Percentiles rank a stretch among this genome's conserved stretches.
phyloP scores from a whole-genome alignment of 495 filamentous ascomycete genomes.

The Hypoxylon rickii region DNA sequence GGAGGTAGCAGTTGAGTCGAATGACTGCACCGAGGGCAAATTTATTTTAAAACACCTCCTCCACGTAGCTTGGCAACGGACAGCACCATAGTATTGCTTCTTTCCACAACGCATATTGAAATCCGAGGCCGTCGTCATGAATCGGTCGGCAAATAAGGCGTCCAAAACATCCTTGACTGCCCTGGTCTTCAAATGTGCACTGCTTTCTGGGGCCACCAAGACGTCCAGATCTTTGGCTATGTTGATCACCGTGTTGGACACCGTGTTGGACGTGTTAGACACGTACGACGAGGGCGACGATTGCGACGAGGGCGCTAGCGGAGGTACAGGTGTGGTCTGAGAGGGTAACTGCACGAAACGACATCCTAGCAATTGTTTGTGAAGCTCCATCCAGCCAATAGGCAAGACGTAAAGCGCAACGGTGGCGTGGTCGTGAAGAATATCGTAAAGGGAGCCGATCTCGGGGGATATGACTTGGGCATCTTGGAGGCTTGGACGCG shows the following conservation, averaged over 20 bases:
- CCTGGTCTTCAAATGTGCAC: slow-evolving; percentile 27
- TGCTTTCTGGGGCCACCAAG: slow-evolving; percentile 31
- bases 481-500: slow-evolving; percentile 3
- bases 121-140: slow-evolving; percentile 33
- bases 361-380: slow-evolving; percentile 45
- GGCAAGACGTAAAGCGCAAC: slow-evolving; percentile 46
- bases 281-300: too few species aligned
- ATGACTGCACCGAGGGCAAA: slow-evolving; percentile 41
- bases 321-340: slow-evolving; percentile 38
- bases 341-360: slow-evolving; percentile 42
- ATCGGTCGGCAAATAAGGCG: slow-evolving; percentile 40
- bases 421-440: slow-evolving; percentile 49
- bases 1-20: slow-evolving; percentile 43
- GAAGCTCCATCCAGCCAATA: slow-evolving; percentile 53
- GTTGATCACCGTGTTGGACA: slow-evolving; percentile 27
- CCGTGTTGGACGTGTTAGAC: neutral
- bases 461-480: slow-evolving; percentile 39
- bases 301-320: slow-evolving; percentile 1
- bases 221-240: slow-evolving; percentile 40
- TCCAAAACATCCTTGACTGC: slow-evolving; percentile 43
- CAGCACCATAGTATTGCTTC: slow-evolving; percentile 33
- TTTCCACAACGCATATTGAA: slow-evolving; percentile 47
- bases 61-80: slow-evolving; percentile 46
- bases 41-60: slow-evolving; percentile 10
- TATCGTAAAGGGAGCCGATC: slow-evolving; percentile 52